phyloP scores from a whole-genome alignment of 495 filamentous ascomycete species.

The Entonaema liquescens region DNA sequence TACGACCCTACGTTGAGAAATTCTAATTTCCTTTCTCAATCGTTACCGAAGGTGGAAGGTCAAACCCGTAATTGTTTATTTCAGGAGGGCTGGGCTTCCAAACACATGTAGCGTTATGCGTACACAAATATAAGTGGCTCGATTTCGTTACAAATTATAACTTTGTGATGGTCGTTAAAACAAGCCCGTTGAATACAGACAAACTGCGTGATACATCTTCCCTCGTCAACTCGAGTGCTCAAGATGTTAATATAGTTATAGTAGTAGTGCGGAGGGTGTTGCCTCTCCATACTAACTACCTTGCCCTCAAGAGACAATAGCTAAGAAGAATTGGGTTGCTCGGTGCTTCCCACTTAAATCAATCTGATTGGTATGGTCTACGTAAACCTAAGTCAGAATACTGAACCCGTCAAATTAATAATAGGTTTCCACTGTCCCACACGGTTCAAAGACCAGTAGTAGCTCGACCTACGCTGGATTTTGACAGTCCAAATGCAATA shows the following conservation, averaged over 20 bases:
- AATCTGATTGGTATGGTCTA: slow-evolving; percentile 23
- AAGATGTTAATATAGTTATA: neutral
- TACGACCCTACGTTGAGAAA: slow-evolving; percentile 83
- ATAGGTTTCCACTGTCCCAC: slow-evolving; percentile 10
- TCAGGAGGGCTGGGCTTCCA: neutral
- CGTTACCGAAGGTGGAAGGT: neutral
- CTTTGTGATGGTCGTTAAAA: neutral
- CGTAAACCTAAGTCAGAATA: slow-evolving; percentile 33
- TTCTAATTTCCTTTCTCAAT: slow-evolving; percentile 48
- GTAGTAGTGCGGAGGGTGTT: neutral
- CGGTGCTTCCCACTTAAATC: slow-evolving; percentile 4
- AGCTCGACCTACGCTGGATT: slow-evolving; percentile 20
- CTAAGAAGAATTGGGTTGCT: neutral
- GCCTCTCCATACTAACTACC: neutral
- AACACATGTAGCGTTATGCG: neutral
- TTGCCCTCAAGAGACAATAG: neutral
- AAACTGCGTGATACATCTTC: neutral
- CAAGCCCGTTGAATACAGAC: neutral
- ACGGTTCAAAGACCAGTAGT: slow-evolving; percentile 16
- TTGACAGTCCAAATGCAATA: slow-evolving; percentile 17
- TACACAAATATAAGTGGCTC: neutral
- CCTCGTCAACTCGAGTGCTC: neutral
- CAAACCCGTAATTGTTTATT: neutral
- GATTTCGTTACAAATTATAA: neutral
- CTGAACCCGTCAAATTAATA: slow-evolving; percentile 15